These are phyloP conservation scores for Fusarium globosum DNA, from an alignment of 2,329 filamentous ascomycete genomes.

Conservation along the genomic window DNA sequence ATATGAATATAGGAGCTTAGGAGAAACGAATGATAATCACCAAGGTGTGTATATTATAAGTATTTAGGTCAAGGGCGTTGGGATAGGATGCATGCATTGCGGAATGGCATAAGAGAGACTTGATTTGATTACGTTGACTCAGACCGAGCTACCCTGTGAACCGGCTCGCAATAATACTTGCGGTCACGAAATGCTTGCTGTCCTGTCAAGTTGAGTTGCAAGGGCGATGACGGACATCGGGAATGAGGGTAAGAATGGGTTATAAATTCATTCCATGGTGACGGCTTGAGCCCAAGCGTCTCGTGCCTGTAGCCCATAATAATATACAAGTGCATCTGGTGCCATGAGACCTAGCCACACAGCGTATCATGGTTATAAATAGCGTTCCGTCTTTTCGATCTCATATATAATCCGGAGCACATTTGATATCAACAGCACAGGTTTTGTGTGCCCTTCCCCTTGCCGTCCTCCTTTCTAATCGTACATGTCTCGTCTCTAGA, in stretches of 20 bases:
- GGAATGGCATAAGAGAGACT: conserved; percentile 29
- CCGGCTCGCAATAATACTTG: background rate
- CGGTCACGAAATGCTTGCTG: background rate
- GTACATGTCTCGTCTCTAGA: conserved; percentile 27
- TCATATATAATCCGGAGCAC: conserved; percentile 21
- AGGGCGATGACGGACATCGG: background rate
- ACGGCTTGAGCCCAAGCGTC: conserved; percentile 4
- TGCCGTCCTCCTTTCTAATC: conserved; percentile 31
- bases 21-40: conserved; percentile 26
- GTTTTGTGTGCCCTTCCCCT: conserved; percentile 8
- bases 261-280: conserved; percentile 18
- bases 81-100: conserved; percentile 39
- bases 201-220: background rate
- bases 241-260: conserved; percentile 23
- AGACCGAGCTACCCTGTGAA: background rate
- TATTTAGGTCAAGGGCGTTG: conserved; percentile 42
- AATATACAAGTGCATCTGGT: conserved; percentile 43
- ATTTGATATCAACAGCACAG: conserved; percentile 15
- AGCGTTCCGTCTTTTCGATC: conserved; percentile 12
- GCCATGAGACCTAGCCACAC: conserved; percentile 27
- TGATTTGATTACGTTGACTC: conserved; percentile 16
- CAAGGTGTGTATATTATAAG: conserved; percentile 43
- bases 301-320: conserved; percentile 32
- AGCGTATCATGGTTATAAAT: conserved; percentile 22
- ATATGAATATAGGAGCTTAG: conserved; percentile 11